A percentile compares a stretch with the other conserved stretches of the same genome.
Conservation (phyloP, 192 early-diverging fungal genomes). For the Coemansia sp. region DNA sequence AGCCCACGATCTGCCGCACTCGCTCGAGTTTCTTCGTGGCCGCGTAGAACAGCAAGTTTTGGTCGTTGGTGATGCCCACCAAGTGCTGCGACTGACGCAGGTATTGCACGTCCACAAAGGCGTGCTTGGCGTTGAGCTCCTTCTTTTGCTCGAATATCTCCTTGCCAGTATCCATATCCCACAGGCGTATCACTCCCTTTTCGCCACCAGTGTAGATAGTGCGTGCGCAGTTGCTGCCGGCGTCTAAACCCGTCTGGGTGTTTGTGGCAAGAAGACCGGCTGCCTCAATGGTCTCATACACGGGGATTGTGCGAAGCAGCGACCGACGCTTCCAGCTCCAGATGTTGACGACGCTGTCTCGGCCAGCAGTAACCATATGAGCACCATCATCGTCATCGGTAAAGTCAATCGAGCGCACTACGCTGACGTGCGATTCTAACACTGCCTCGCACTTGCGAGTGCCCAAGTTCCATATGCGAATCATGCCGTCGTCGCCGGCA, state of each 20-base stretch:
- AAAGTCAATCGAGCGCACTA: constrained; percentile 88
- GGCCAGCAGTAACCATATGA: constrained; percentile 77
- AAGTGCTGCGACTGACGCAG: constrained; percentile 60
- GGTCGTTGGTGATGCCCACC: constrained; percentile 83
- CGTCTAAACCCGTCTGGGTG: constrained; percentile 39
- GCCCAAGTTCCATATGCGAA: constrained; percentile 90
- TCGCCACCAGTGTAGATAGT: constrained; percentile 89
- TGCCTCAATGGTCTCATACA: constrained; percentile 86
- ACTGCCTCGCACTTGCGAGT: constrained; percentile 74
- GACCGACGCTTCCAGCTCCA: constrained; percentile 76
- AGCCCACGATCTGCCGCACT: constrained; percentile 86
- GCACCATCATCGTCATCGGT: constrained; percentile 62
- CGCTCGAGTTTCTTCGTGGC: constrained; percentile 59
- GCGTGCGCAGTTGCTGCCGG: constrained; percentile 31
- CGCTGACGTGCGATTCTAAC: constrained; percentile 84
- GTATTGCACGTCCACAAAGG: constrained; percentile 75
- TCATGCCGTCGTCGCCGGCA: constrained; percentile 89
- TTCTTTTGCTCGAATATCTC: constrained; percentile 67
- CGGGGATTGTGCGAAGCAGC: constrained; percentile 80
- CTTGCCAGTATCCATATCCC: constrained; percentile 80
- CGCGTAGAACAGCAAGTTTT: constrained; percentile 85
- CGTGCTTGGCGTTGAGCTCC: constrained; percentile 76
- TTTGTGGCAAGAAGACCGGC: constrained; percentile 69
- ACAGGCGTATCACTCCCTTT: constrained; percentile 78
- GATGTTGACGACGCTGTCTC: constrained; percentile 90